Percentiles rank a stretch among this genome's conserved stretches.
Conservation (phyloP, 2,329 filamentous ascomycete genomes). For the Drechslera avenae region DNA sequence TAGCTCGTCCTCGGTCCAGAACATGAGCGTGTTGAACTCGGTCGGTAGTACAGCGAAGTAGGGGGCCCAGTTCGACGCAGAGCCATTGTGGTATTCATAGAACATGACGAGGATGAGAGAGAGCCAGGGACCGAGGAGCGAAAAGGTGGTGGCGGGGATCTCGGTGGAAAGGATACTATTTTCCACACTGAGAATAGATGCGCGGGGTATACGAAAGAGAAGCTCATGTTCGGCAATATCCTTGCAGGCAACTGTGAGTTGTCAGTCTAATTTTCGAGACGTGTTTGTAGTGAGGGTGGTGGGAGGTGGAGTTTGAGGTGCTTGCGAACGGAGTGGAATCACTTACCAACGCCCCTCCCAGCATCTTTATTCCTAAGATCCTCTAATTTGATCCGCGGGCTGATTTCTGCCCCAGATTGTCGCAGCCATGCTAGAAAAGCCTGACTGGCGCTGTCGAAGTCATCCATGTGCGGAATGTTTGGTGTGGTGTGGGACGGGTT, state of each 20-base stretch:
- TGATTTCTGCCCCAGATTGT: conserved; percentile 59
- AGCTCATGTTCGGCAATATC: conserved; percentile 76
- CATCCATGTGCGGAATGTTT: conserved; percentile 28
- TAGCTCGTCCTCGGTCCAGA: conserved; percentile 76
- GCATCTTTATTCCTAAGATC: conserved; percentile 62
- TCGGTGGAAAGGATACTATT: conserved; percentile 70
- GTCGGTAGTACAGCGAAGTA: conserved; percentile 78
- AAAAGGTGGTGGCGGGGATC: conserved; percentile 50
- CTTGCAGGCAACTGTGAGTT: conserved; percentile 65
- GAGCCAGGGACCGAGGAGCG: conserved; percentile 54
- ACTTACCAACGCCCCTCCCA: conserved; percentile 68
- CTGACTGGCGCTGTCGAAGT: conserved; percentile 53
- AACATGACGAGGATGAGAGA: conserved; percentile 78
- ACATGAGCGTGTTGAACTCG: conserved; percentile 85
- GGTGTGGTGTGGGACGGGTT: conserved; percentile 19
- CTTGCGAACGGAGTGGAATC: conserved; percentile 1
- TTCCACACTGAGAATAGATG: conserved; percentile 70
- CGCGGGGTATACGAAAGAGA: conserved; percentile 79
- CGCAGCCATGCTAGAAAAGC: conserved; percentile 64
- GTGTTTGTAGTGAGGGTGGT: background rate
- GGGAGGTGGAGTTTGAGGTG: background rate
- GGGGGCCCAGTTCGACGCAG: conserved; percentile 71
- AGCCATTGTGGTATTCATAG: conserved; percentile 69
- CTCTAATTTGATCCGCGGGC: conserved; percentile 61
- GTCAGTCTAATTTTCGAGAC: conserved; percentile 13